phyloP scores from a whole-genome alignment of 2,329 filamentous ascomycete species.

The Seiridium unicorne region DNA sequence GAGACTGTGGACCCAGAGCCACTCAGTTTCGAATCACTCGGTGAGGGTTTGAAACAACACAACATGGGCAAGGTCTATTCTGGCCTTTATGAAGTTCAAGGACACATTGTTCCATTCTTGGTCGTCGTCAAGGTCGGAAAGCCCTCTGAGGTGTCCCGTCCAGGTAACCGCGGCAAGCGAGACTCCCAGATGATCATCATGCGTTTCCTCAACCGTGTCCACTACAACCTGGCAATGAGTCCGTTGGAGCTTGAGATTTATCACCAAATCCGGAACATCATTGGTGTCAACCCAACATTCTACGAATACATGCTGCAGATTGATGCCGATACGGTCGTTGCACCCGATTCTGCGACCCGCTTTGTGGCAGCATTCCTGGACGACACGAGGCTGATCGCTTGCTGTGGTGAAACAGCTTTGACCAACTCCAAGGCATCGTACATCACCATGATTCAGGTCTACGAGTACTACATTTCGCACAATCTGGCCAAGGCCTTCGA shows the following conservation, averaged over 20 bases:
- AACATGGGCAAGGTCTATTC: conserved; percentile 99
- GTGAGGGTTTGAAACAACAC: conserved; percentile 94
- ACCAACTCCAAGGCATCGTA: conserved; percentile 92
- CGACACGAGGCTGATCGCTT: conserved; percentile 88
- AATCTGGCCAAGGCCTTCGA: conserved; percentile 97
- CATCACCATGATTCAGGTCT: conserved; percentile 98
- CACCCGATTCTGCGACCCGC: conserved; percentile 82
- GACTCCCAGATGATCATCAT: conserved; percentile 98
- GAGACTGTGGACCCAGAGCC: conserved; percentile 94
- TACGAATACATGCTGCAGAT: conserved; percentile 97
- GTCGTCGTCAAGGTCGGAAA: conserved; percentile 98
- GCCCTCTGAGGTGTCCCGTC: conserved; percentile 90
- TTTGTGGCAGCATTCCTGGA: conserved; percentile 89
- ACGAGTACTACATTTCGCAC: conserved; percentile 99
- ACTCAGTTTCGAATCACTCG: conserved; percentile 92
- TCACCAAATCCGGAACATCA: conserved; percentile 97
- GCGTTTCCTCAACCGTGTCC: conserved; percentile 98
- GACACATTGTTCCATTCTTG: conserved; percentile 96
- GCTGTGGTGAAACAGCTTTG: conserved; percentile 91
- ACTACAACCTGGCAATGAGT: conserved; percentile 96
- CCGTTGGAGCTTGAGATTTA: conserved; percentile 97
- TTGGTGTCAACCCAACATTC: conserved; percentile 96
- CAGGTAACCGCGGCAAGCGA: conserved; percentile 98
- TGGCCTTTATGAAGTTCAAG: conserved; percentile 94
- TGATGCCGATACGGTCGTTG: conserved; percentile 94